A percentile compares a stretch with the other conserved stretches of the same genome.
These are phyloP conservation scores for Hymenoscyphus infarciens DNA, from an alignment of 2,329 filamentous ascomycete species.

Conservation along the genomic window DNA sequence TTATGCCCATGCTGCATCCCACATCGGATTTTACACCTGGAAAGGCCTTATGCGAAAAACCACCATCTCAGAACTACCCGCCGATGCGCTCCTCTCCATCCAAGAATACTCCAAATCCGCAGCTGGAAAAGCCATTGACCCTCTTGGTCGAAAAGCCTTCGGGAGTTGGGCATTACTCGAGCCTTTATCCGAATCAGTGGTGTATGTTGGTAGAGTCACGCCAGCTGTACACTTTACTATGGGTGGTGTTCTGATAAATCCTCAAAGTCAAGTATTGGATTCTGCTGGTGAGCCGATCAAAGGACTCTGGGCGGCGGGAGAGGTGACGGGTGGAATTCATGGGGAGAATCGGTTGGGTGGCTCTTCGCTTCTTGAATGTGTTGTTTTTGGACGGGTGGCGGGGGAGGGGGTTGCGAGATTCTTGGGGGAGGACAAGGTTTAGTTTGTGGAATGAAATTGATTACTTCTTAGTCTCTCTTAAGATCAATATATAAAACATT, in stretches of 20 bases:
- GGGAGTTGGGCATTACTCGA: conserved; percentile 55
- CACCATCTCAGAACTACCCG: conserved; percentile 48
- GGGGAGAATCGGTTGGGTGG: conserved; percentile 60
- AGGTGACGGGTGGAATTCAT: conserved; percentile 62
- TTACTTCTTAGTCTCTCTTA: no score
- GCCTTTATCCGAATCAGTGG: conserved; percentile 46
- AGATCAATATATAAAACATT: no score
- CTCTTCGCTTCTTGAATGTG: conserved; percentile 60
- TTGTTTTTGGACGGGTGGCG: conserved; percentile 55
- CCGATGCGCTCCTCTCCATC: conserved; percentile 41
- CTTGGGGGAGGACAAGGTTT: not conserved
- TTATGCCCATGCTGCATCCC: conserved; percentile 48
- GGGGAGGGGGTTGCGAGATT: not conserved
- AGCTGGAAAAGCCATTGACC: conserved; percentile 39
- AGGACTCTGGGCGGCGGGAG: conserved; percentile 60
- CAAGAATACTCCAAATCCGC: conserved; percentile 48
- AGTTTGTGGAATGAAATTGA: no score
- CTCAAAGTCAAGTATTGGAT: conserved; percentile 48
- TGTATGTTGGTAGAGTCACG: conserved; percentile 58
- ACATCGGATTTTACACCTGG: conserved; percentile 60
- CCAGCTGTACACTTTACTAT: conserved; percentile 65
- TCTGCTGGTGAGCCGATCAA: conserved; percentile 43
- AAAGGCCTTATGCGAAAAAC: conserved; percentile 58
- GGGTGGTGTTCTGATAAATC: conserved; percentile 58
- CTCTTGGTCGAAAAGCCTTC: conserved; percentile 48